phyloP scores from a whole-genome alignment of 2,329 filamentous ascomycete genomes.

The Biscogniauxia mediterranea region DNA sequence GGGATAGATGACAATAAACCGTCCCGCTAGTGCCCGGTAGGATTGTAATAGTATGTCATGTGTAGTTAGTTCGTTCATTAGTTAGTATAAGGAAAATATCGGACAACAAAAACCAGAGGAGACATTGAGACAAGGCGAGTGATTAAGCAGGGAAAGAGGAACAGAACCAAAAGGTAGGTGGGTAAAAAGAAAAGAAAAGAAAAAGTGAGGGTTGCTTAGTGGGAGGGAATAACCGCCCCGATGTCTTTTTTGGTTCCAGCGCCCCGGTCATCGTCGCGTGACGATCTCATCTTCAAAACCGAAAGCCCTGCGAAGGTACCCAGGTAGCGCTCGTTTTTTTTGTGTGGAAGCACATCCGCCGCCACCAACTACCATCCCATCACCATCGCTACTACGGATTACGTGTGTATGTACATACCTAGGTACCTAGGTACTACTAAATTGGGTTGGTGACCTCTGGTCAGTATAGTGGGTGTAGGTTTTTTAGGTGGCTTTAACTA shows the following conservation, averaged over 20 bases:
- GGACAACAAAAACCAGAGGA: neutral
- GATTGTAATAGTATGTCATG: neutral
- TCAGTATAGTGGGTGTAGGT: too few species aligned
- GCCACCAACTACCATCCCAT: neutral
- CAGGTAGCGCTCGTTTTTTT: too few species aligned
- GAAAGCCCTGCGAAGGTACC: too few species aligned
- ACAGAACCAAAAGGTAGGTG: too few species aligned
- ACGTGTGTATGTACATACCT: too few species aligned
- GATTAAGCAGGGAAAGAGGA: neutral
- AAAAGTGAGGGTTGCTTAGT: neutral
- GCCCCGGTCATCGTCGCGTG: neutral
- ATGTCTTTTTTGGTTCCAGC: neutral
- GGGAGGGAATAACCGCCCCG: neutral
- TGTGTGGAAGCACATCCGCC: too few species aligned
- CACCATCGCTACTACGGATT: too few species aligned
- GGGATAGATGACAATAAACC: neutral
- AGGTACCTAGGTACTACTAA: neutral
- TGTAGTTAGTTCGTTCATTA: too few species aligned
- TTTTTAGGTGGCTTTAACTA: too few species aligned
- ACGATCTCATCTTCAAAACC: neutral
- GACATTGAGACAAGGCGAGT: too few species aligned
- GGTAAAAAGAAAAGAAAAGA: too few species aligned
- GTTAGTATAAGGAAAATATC: neutral
- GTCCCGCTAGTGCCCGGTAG: neutral
- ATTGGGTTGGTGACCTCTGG: neutral